Base-by-base conservation (phyloP, 2,329 filamentous ascomycete genomes). In the Dactylellina drechsleri region DNA sequence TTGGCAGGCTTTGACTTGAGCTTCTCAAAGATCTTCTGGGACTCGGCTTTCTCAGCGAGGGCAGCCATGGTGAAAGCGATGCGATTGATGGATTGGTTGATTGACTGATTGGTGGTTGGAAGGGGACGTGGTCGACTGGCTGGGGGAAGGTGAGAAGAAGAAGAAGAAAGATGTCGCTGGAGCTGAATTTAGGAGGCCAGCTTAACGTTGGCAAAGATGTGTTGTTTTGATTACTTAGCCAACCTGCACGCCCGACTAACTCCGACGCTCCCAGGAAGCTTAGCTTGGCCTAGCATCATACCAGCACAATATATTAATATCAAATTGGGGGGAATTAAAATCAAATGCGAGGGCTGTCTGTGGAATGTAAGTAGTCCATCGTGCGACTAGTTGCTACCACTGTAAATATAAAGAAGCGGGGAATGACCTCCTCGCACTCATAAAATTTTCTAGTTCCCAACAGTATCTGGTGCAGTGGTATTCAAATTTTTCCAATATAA, bases 21-120 rank as follows among this genome's bases (percentile, higher is more conserved):
- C 85, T 97, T 97, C 85, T 96, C 92, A 84, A 99, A 99, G 83
- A 99, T 92, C 85, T 93, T 94, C 83, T 94, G 91, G 84, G 94
- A 97, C 86, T 98, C 89, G 82, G 92, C 89, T 86, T 98, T 99
- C 62, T 92, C 90, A 81, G 95, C 95, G 79, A 90, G 85, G 81
- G 83, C 86, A n/a, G 71, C 64, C 71, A 75, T 75, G 31, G 77
- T 78, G 82, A 85, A 87, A 47, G 13, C 16, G 18, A n/a, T 49
- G 61, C 43, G 52, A 75, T 68, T 40, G 64, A 53, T 45, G 60
- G 52, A 50, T 52, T 41, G 40, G 45, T 68, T 10, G 31, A 43
- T 49, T 41, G 43, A 10, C 7, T 47, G 43, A 43, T 45, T 49
- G 40, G 52, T 68, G 36, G 28, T 18, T 53, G 40, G 36, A 45